phyloP scores from a whole-genome alignment of 2,329 filamentous ascomycete species.

The Colletotrichum salicis region DNA sequence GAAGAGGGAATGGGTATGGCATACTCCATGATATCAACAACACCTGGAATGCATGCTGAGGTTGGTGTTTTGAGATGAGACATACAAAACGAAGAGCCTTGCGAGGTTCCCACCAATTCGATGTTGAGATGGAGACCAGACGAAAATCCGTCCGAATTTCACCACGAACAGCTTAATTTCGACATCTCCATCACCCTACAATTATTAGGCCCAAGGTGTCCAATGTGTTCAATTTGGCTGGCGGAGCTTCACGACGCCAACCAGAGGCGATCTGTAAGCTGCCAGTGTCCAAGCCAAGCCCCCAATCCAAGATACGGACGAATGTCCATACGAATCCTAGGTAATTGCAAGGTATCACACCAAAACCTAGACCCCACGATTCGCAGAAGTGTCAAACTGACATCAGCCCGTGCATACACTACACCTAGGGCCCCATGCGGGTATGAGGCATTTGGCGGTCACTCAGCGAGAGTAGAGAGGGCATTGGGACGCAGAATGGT shows the following conservation, averaged over 20 bases:
- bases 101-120: not conserved
- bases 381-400: not conserved
- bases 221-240: not conserved
- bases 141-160: not conserved
- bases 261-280: not conserved
- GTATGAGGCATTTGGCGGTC: not conserved
- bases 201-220: not conserved
- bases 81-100: not conserved
- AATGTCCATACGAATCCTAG: not conserved
- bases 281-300: not conserved
- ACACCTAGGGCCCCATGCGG: not conserved
- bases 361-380: too few species aligned
- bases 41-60: not conserved
- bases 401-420: not conserved
- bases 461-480: not conserved
- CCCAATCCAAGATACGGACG: not conserved
- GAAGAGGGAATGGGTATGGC: not conserved
- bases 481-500: not conserved
- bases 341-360: not conserved
- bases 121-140: not conserved
- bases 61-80: conserved; percentile 11
- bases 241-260: not conserved
- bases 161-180: not conserved
- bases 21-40: not conserved
- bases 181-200: not conserved